Conservation (phyloP, 176 grass and related monocot genomes). For the Alloteropsis semialata region DNA sequence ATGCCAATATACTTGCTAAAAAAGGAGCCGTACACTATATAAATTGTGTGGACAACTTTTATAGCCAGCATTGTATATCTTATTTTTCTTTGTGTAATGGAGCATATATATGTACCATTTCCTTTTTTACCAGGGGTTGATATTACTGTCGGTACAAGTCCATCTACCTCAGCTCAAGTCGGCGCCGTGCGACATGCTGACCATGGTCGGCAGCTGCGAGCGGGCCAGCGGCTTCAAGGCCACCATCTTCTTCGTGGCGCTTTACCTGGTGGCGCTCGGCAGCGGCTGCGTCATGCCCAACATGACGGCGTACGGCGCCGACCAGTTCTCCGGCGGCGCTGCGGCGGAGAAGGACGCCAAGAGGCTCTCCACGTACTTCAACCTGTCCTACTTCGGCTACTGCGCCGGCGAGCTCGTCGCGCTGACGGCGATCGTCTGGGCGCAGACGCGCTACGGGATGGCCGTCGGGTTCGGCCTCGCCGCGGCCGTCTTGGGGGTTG, state of each 20-base stretch:
- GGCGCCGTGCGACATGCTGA: slow-evolving; percentile 49
- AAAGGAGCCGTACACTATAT: no score
- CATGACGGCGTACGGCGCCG: slow-evolving; percentile 51
- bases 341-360: slow-evolving; percentile 1
- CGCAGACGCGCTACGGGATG: slow-evolving; percentile 53
- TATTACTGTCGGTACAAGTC: slow-evolving; percentile 50
- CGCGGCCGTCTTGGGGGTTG: slow-evolving; percentile 37
- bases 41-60: not conserved
- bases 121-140: not conserved
- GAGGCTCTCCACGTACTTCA: slow-evolving; percentile 58
- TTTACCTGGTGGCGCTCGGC: slow-evolving; percentile 59
- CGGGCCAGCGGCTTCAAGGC: slow-evolving; percentile 32
- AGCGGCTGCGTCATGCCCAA: slow-evolving; percentile 64
- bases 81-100: not conserved
- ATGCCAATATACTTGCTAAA: no score
- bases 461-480: slow-evolving; percentile 33
- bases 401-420: slow-evolving; percentile 55
- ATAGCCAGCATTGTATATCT: not conserved
- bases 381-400: slow-evolving; percentile 56
- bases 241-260: slow-evolving; percentile 50
- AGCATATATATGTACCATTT: no score
- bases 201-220: slow-evolving; percentile 30
- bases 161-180: slow-evolving; percentile 40
- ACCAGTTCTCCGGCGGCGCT: slow-evolving; percentile 27
- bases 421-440: slow-evolving; percentile 54